Conservation (phyloP, 2,329 filamentous ascomycete species). For the Xylariales sp. region DNA sequence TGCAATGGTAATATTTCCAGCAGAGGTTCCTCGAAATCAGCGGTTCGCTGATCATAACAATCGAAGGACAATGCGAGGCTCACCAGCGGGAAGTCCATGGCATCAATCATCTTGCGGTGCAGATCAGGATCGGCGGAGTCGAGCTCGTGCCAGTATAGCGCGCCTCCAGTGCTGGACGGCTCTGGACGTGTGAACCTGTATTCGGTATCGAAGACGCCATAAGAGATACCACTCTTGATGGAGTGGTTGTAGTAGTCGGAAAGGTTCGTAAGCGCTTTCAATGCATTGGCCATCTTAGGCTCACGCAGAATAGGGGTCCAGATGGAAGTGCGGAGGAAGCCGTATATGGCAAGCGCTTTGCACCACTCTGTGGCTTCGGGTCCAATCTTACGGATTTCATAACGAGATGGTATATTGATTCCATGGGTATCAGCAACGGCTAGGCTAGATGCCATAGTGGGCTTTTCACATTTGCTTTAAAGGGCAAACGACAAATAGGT, state of each 20-base stretch:
- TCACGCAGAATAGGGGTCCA: constrained; percentile 5
- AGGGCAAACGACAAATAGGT: too few species aligned
- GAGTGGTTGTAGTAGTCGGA: neutral
- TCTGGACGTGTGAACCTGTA: neutral
- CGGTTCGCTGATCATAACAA: constrained; percentile 14
- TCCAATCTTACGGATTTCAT: constrained; percentile 7
- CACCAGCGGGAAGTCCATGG: constrained; percentile 19
- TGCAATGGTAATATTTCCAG: constrained; percentile 12
- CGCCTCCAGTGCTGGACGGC: constrained; percentile 10
- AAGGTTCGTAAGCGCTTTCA: neutral
- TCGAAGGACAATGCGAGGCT: constrained; percentile 17
- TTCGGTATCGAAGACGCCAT: constrained; percentile 2
- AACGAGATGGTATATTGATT: constrained; percentile 2
- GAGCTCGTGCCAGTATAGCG: constrained; percentile 19
- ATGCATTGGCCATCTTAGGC: constrained; percentile 1
- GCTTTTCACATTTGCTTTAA: too few species aligned
- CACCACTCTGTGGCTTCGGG: constrained; percentile 1
- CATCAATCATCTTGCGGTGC: constrained; percentile 14
- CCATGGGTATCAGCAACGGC: constrained; percentile 2
- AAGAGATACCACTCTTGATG: constrained; percentile 1
- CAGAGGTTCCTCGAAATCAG: constrained; percentile 7
- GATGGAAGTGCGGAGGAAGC: constrained; percentile 8
- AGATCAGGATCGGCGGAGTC: constrained; percentile 17
- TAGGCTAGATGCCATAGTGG: too few species aligned
- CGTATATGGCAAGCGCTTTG: constrained; percentile 8